Conservation (phyloP, 495 filamentous ascomycete species). For the Neurospora tetraspora region DNA sequence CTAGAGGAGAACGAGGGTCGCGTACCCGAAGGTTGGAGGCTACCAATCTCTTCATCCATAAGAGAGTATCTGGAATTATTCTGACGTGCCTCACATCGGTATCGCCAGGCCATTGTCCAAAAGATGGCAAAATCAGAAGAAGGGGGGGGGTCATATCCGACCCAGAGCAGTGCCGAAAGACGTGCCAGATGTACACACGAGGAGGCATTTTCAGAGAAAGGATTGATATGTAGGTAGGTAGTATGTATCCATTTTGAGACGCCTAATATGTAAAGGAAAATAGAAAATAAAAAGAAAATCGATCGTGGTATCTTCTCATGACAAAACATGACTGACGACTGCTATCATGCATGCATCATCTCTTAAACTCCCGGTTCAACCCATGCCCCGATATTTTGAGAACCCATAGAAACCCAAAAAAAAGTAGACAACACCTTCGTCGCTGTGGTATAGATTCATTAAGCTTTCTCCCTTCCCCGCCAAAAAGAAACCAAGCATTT, state of each 20-base stretch:
- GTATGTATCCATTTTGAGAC: not conserved
- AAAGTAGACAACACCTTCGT: not conserved
- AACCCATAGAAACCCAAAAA: not conserved
- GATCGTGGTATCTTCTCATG: not conserved
- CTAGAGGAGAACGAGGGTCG: no score
- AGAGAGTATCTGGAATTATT: no score
- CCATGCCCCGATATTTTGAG: not conserved
- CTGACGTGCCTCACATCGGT: no score
- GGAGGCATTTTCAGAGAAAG: no score
- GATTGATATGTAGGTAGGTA: not conserved
- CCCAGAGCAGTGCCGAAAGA: no score
- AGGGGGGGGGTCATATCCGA: no score
- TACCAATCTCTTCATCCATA: no score
- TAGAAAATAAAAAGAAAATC: not conserved
- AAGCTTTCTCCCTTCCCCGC: not conserved
- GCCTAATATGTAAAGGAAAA: not conserved
- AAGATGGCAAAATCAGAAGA: no score
- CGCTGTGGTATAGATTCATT: not conserved
- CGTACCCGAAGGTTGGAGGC: no score
- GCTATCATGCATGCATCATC: slow-evolving; percentile 1
- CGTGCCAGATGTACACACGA: no score
- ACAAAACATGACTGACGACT: not conserved
- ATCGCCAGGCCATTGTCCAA: no score
- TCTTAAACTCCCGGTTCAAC: not conserved
- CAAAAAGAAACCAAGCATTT: not conserved